Conservation (phyloP, 768 basidiomycete species). For the Podaxis sp. region DNA sequence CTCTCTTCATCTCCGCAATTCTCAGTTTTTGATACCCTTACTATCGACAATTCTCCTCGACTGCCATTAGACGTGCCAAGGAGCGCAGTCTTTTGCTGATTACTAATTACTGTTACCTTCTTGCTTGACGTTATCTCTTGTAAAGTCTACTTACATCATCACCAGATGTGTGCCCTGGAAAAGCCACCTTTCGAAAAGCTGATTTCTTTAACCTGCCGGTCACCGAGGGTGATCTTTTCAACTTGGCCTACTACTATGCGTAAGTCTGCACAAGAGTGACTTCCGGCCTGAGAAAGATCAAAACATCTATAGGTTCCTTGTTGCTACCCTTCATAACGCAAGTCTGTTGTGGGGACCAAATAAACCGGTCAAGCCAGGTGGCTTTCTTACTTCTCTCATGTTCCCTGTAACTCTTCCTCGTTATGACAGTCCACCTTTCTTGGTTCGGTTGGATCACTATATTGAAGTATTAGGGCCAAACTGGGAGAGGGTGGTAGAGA, state of each 20-base stretch:
- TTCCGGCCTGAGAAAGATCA: too few species aligned
- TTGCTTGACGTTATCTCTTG: too few species aligned
- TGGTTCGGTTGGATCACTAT: conserved; percentile 56
- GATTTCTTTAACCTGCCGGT: conserved; percentile 55
- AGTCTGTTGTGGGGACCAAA: conserved; percentile 54
- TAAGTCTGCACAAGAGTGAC: conserved; percentile 15
- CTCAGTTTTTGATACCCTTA: conserved; percentile 46
- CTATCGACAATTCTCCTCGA: conserved; percentile 52
- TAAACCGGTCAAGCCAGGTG: conserved; percentile 56
- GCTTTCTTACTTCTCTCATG: conserved; percentile 57
- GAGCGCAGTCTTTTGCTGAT: conserved; percentile 26
- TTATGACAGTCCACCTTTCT: conserved; percentile 61
- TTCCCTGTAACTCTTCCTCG: conserved; percentile 49
- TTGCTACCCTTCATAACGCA: conserved; percentile 60
- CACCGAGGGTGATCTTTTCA: conserved; percentile 36
- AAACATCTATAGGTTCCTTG: conserved; percentile 53
- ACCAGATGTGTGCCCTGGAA: conserved; percentile 16
- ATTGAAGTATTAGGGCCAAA: conserved; percentile 42
- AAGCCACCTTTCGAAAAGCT: conserved; percentile 35
- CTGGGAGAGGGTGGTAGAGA: conserved; percentile 55
- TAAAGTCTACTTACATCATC: too few species aligned
- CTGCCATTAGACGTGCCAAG: conserved; percentile 47
- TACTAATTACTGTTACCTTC: neutral
- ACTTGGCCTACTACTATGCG: conserved; percentile 70
- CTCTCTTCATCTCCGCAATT: conserved; percentile 48